A percentile compares a stretch with the other conserved stretches of the same genome.
These are phyloP conservation scores for Coemansia sp. DNA, from an alignment of 192 early-diverging fungal genomes.

Conservation along the genomic window DNA sequence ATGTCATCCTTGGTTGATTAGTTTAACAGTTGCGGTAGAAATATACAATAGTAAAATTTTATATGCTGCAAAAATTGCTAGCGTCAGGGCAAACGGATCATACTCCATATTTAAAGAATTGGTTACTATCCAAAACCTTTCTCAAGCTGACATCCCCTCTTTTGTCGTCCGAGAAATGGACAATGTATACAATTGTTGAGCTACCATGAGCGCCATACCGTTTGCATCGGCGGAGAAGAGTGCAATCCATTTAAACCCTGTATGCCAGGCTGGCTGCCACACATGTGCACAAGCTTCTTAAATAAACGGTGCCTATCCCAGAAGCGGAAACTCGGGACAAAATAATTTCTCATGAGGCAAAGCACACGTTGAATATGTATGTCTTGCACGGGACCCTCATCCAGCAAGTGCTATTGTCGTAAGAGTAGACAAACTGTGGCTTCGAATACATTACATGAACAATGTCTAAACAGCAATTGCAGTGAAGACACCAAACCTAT, in stretches of 20 bases:
- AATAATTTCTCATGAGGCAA: not conserved
- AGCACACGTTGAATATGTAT: not conserved
- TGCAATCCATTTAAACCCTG: not conserved
- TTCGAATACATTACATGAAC: not conserved
- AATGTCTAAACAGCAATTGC: not conserved
- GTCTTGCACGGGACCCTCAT: not conserved
- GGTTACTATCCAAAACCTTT: not conserved
- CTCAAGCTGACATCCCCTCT: not conserved
- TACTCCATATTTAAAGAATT: not conserved
- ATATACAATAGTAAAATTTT: not conserved
- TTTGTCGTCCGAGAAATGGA: not conserved
- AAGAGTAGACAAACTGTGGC: no score
- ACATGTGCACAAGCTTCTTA: not conserved
- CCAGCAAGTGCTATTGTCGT: not conserved
- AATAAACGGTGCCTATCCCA: not conserved
- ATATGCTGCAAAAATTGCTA: not conserved
- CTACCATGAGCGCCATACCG: constrained; percentile 2
- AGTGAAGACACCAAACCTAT: no score
- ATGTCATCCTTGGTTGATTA: not conserved
- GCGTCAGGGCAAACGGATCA: not conserved
- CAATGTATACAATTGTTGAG: not conserved
- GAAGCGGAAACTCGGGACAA: not conserved
- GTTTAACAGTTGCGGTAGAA: not conserved
- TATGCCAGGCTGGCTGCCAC: not conserved
- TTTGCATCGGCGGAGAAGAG: not conserved